Percentiles rank a stretch among this genome's conserved stretches.
phyloP scores from a whole-genome alignment of 2,329 filamentous ascomycete species.

The Didymella exigua region DNA sequence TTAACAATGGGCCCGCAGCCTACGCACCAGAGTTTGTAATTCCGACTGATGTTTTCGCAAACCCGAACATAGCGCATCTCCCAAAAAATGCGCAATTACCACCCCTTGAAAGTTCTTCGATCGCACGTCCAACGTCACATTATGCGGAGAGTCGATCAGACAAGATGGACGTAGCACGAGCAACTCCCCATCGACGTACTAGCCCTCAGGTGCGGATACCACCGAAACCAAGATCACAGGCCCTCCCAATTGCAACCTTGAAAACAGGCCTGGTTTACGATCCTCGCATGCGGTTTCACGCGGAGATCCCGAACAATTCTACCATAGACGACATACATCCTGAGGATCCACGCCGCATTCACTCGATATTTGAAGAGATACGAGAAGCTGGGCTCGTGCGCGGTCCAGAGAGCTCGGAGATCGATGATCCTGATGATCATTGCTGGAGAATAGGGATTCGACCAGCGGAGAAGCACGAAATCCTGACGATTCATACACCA shows the following conservation, averaged over 20 bases:
- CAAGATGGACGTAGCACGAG: slow-evolving; percentile 29
- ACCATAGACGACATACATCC: slow-evolving; percentile 78
- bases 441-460: slow-evolving; percentile 76
- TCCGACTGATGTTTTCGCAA: slow-evolving; percentile 36
- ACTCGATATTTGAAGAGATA: slow-evolving; percentile 89
- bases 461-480: slow-evolving; percentile 77
- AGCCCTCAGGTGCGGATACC: slow-evolving; percentile 39
- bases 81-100: slow-evolving; percentile 36
- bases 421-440: slow-evolving; percentile 57
- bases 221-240: slow-evolving; percentile 44
- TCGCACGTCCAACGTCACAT: slow-evolving; percentile 11
- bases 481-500: slow-evolving; percentile 77
- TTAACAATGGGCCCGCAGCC: slow-evolving; percentile 31
- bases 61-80: slow-evolving; percentile 18
- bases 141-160: slow-evolving; percentile 24
- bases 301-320: slow-evolving; percentile 64
- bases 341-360: slow-evolving; percentile 90
- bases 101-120: slow-evolving; percentile 27
- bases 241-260: slow-evolving; percentile 38
- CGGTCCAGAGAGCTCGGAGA: slow-evolving; percentile 57
- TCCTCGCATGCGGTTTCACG: slow-evolving; percentile 92
- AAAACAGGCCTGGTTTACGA: slow-evolving; percentile 71
- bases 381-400: slow-evolving; percentile 80
- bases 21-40: slow-evolving; percentile 32
- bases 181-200: slow-evolving; percentile 19